Percentiles rank a stretch among this genome's conserved stretches.
Conservation (phyloP, 2,329 filamentous ascomycete genomes). For the Verticillium albo-atrum region DNA sequence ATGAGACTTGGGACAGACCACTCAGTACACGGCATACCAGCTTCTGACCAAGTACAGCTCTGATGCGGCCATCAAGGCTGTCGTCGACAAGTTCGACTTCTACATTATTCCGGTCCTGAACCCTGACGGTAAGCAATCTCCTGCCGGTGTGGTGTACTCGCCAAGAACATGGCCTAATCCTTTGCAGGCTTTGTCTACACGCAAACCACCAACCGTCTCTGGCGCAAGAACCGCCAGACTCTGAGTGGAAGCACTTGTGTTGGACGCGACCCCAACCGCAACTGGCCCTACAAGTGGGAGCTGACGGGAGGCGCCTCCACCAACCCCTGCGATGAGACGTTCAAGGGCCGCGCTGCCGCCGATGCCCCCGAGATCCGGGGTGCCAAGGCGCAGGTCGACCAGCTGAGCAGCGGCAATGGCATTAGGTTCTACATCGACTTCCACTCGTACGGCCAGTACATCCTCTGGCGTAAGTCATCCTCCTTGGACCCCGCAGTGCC, state of each 20-base stretch:
- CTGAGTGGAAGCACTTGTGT: slow-evolving; percentile 28
- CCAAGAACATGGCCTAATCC: not conserved
- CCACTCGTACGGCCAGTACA: slow-evolving; percentile 55
- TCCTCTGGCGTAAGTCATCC: slow-evolving; percentile 10
- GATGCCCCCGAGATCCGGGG: slow-evolving; percentile 42
- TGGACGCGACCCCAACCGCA: slow-evolving; percentile 50
- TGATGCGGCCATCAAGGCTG: slow-evolving; percentile 27
- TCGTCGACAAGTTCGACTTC: slow-evolving; percentile 53
- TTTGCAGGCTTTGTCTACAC: slow-evolving; percentile 37
- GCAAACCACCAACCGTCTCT: slow-evolving; percentile 40
- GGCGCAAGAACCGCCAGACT: slow-evolving; percentile 48
- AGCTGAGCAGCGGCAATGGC: slow-evolving; percentile 36
- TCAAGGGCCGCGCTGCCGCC: slow-evolving; percentile 32
- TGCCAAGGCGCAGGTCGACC: slow-evolving; percentile 39
- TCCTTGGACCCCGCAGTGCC: too few relatives aligned
- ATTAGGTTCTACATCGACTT: slow-evolving; percentile 61
- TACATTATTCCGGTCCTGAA: slow-evolving; percentile 49
- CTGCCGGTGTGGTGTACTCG: not conserved
- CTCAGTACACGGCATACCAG: slow-evolving; percentile 42
- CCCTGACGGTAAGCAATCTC: slow-evolving; percentile 32
- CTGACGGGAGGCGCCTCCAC: slow-evolving; percentile 39
- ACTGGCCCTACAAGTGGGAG: slow-evolving; percentile 48
- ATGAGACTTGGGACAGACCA: slow-evolving; percentile 13
- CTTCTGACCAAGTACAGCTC: slow-evolving; percentile 34
- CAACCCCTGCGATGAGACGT: slow-evolving; percentile 43